These are phyloP conservation scores for Pseudonitzschia pungens DNA, from an alignment of 108 stramenopile species.

Conservation along the genomic window DNA sequence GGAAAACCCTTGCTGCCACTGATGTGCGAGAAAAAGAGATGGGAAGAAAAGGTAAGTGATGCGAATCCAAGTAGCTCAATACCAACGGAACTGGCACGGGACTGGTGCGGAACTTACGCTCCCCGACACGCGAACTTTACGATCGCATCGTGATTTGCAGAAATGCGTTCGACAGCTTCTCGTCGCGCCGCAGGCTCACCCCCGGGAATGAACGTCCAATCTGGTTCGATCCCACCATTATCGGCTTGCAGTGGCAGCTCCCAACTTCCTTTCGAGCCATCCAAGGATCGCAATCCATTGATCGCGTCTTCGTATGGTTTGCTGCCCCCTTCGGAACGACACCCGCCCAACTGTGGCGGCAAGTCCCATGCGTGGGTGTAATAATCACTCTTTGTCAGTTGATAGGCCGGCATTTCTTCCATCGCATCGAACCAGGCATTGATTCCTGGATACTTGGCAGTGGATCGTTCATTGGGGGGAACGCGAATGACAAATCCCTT, in stretches of 20 bases:
- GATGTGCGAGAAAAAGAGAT: slow-evolving; percentile 61
- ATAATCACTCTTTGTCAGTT: slow-evolving; percentile 86
- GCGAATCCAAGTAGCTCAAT: slow-evolving; percentile 23
- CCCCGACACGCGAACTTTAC: slow-evolving; percentile 87
- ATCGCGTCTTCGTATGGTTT: slow-evolving; percentile 64
- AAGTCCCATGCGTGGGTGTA: slow-evolving; percentile 94
- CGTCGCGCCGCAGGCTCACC: slow-evolving; percentile 68
- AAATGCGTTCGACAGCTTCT: slow-evolving; percentile 83
- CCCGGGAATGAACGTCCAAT: slow-evolving; percentile 57
- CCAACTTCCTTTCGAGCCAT: slow-evolving; percentile 67
- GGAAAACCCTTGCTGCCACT: slow-evolving; percentile 82
- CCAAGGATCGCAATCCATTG: slow-evolving; percentile 52
- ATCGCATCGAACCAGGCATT: slow-evolving; percentile 93
- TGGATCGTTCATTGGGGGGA: slow-evolving; percentile 41
- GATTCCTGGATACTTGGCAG: slow-evolving; percentile 60
- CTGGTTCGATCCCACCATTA: slow-evolving; percentile 81
- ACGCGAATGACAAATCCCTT: slow-evolving; percentile 89
- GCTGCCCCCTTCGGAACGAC: slow-evolving; percentile 62
- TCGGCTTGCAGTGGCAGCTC: slow-evolving; percentile 67
- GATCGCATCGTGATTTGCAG: slow-evolving; percentile 75
- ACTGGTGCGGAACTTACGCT: slow-evolving; percentile 48
- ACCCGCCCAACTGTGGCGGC: slow-evolving; percentile 94
- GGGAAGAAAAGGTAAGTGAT: slow-evolving; percentile 37
- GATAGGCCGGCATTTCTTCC: slow-evolving; percentile 80
- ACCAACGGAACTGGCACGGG: slow-evolving; percentile 57